phyloP scores from a whole-genome alignment of 2,329 filamentous ascomycete species.

The Cladosporium velox region DNA sequence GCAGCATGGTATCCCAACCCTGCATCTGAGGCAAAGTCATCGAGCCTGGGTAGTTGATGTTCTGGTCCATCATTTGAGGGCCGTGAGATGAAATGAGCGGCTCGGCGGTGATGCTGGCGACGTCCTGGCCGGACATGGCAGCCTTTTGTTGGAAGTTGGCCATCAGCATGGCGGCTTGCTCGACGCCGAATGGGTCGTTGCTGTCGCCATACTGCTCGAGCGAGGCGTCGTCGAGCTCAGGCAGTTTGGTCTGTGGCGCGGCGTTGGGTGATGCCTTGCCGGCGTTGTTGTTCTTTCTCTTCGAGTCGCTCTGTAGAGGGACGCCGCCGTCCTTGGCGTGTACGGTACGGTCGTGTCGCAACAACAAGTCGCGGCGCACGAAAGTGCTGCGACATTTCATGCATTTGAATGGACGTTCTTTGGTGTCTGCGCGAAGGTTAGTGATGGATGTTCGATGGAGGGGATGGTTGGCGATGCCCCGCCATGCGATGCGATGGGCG shows the following conservation, averaged over 20 bases:
- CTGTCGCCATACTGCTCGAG: constrained; percentile 91
- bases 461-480: constrained; percentile 24
- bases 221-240: constrained; percentile 80
- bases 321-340: constrained; percentile 97
- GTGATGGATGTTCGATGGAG: constrained; percentile 11
- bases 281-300: constrained; percentile 61
- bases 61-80: constrained; percentile 73
- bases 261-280: constrained; percentile 52
- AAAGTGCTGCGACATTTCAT: constrained; percentile 98
- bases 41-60: constrained; percentile 70
- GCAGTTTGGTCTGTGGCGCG: constrained; percentile 64
- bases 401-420: constrained; percentile 98
- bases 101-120: constrained; percentile 52
- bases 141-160: constrained; percentile 94
- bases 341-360: constrained; percentile 96
- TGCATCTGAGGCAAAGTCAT: constrained; percentile 83
- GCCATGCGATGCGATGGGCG: constrained; percentile 28
- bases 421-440: constrained; percentile 69
- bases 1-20: constrained; percentile 82
- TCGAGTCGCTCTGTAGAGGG: constrained; percentile 90
- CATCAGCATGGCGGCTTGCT: constrained; percentile 97
- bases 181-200: constrained; percentile 91
- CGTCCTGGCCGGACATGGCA: constrained; percentile 71
- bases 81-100: constrained; percentile 74
- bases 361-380: constrained; percentile 90